phyloP scores from a whole-genome alignment of 2,329 filamentous ascomycete species.

The Ramichloridium luteum region DNA sequence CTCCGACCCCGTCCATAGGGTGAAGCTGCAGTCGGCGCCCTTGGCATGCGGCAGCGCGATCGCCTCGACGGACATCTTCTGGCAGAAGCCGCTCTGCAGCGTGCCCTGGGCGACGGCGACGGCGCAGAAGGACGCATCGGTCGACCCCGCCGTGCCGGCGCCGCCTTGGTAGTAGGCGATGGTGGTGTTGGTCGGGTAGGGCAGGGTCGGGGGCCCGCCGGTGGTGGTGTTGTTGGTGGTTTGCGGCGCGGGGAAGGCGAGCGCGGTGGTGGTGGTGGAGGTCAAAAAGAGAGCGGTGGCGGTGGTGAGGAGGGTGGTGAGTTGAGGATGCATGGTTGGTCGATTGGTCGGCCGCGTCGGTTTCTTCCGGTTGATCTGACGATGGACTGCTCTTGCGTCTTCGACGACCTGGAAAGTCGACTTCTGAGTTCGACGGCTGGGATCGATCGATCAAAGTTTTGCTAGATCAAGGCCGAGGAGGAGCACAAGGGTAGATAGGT shows the following conservation, averaged over 20 bases:
- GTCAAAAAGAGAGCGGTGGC: neutral
- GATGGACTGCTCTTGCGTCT: no score
- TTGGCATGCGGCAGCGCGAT: conserved; percentile 12
- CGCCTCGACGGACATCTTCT: conserved; percentile 6
- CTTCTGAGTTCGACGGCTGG: no score
- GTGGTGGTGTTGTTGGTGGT: conserved; percentile 1
- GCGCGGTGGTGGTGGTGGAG: neutral
- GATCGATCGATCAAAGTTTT: no score
- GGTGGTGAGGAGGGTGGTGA: neutral
- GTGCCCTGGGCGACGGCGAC: conserved; percentile 7
- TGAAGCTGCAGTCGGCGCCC: conserved; percentile 14
- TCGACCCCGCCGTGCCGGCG: neutral
- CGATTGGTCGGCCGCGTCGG: no score
- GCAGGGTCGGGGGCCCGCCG: conserved; percentile 1
- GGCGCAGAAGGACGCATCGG: conserved; percentile 7
- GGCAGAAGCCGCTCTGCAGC: conserved; percentile 10
- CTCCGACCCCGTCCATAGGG: conserved; percentile 10
- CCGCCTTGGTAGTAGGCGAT: conserved; percentile 9
- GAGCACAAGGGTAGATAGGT: no score
- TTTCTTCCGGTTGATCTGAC: no score
- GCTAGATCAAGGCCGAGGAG: no score
- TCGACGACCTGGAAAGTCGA: no score
- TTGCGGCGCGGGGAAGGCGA: neutral
- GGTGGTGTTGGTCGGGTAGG: conserved; percentile 7
- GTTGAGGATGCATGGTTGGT: neutral